Evolutionary conservation across 306 rosid genomes (phyloP).

Genomic region (Abrus pulchellus): DNA sequence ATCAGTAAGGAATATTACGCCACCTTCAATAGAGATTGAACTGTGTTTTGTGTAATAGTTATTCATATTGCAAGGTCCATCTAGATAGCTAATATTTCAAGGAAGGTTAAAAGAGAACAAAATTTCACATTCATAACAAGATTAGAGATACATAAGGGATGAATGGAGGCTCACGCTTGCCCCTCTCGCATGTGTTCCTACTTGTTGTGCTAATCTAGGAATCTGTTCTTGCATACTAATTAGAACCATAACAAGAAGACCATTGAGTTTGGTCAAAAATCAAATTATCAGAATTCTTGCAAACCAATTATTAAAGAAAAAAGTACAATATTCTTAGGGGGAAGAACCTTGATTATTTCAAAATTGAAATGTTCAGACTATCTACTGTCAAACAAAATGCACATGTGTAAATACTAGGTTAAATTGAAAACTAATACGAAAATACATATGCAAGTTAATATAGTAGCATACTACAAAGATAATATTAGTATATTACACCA

Average conservation of each 20-base stretch:
- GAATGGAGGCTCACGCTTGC: too few species aligned
- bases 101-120: too few species aligned
- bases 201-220: too few species aligned
- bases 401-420: slow-evolving; percentile 13
- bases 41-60: neutral
- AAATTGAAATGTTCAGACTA: slow-evolving; percentile 27
- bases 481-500: neutral
- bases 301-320: neutral
- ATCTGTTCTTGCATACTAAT: too few species aligned
- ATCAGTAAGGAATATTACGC: neutral
- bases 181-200: too few species aligned
- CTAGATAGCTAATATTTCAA: too few species aligned
- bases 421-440: slow-evolving; percentile 25
- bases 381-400: neutral
- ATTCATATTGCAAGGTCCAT: neutral
- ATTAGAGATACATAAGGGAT: too few species aligned
- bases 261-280: too few species aligned
- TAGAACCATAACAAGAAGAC: too few species aligned
- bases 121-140: too few species aligned
- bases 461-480: slow-evolving; percentile 27
- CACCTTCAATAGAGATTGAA: neutral
- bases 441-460: slow-evolving; percentile 23
- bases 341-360: neutral
- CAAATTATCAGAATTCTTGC: neutral
- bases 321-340: neutral